Evolutionary conservation across 441 rosid species (phyloP).

Genomic region (Theobroma grandiflorum): DNA sequence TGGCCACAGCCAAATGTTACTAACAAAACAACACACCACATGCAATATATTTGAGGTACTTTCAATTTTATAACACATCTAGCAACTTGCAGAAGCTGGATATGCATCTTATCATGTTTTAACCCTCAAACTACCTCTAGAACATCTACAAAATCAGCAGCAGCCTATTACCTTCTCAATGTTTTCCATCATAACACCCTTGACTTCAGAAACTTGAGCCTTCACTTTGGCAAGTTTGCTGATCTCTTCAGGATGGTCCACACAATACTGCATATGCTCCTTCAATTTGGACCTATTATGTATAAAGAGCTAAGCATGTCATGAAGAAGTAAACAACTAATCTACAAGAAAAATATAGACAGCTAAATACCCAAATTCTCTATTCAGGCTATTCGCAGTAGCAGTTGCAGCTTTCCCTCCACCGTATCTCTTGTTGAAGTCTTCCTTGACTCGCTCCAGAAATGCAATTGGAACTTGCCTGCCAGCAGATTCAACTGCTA

Average conservation of each 20-base stretch:
- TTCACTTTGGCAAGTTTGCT: slow-evolving; percentile 70
- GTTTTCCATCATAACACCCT: slow-evolving; percentile 75
- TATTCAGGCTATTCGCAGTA: slow-evolving; percentile 63
- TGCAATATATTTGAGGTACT: background rate
- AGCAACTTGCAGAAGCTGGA: background rate
- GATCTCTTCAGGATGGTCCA: slow-evolving; percentile 74
- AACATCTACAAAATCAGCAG: slow-evolving; percentile 7
- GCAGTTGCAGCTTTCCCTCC: slow-evolving; percentile 71
- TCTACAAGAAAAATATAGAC: background rate
- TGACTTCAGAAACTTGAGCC: slow-evolving; percentile 71
- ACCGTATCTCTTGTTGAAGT: slow-evolving; percentile 69
- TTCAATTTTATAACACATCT: background rate
- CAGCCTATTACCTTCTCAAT: slow-evolving; percentile 60
- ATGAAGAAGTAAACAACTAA: background rate
- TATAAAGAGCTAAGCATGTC: slow-evolving; percentile 21
- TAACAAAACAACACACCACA: background rate
- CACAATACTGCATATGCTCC: slow-evolving; percentile 70
- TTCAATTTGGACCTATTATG: slow-evolving; percentile 59
- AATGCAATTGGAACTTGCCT: slow-evolving; percentile 75
- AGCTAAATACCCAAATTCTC: slow-evolving; percentile 58
- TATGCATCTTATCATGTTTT: background rate
- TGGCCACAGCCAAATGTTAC: slow-evolving; percentile 27
- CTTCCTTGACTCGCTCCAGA: slow-evolving; percentile 68
- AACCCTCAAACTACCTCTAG: slow-evolving; percentile 1
- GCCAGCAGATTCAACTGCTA: slow-evolving; percentile 71